Evolutionary conservation across 192 early-diverging fungal genomes (phyloP), one percentile per base, ranked within the genome.

Genomic region (Podila epicladia): DNA sequence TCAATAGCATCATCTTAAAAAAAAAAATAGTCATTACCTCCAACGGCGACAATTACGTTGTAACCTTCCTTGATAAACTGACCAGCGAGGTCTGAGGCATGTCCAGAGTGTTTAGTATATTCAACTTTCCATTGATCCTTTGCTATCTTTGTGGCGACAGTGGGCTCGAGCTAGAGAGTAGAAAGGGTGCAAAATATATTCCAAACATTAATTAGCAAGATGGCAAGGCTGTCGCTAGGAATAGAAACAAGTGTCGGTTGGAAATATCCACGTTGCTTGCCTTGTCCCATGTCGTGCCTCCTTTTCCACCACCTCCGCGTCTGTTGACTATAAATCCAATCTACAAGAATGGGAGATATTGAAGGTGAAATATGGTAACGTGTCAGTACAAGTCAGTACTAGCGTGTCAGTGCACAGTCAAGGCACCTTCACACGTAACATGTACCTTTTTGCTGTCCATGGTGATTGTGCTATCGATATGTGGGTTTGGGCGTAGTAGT

Each of bases 251-350:
- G n/a, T 62, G 60, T 29, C 60, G 35, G 8, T 62, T 32, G 60
- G 2, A 28, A 31, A 0, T 29, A n/a, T 28, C 13, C 12, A 9
- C 12, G 11, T 29, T 17, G 60, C 64, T 71, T 78, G 58, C 75
- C 75, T 67, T 71, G 58, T 78, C 75, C 75, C 75, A 78, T 3
- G 38, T 61, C 17, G 37, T 66, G 41, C 75, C 69, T 41, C 75
- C 75, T 71, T 78, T 71, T 11, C 75, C 75, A 32, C 75, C 75
- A 17, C 75, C 75, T n/a, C 75, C 75, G 24, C 68, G 64, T 61
- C 75, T 78, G 58, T 78, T 78, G 33, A 78, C 75, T 37, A 78
- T 55, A n/a, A 78, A 78, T 65, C 75, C 75, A 29, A 78, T 71
- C 75, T 78, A 53, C 15, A 19, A 0, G 8, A 17, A 6, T 29